Base-by-base conservation (phyloP, 2,329 filamentous ascomycete species). In the Trichoderma sp. region DNA sequence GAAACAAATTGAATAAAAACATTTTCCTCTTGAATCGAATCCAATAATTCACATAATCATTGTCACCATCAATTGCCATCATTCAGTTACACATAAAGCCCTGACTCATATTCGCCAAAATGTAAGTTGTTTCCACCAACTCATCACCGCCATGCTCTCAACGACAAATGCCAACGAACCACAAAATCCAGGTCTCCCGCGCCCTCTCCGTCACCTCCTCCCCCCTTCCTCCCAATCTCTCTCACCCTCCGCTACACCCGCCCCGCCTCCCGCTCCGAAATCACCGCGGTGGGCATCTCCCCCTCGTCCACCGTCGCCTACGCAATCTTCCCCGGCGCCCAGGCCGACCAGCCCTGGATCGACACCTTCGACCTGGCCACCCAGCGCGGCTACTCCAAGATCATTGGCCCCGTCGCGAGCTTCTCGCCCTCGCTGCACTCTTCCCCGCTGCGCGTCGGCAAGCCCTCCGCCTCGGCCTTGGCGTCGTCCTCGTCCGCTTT, bases 301-400 rank as follows among this genome's bases (percentile, higher is more conserved):
- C 73, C 76, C 4, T 71, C 73, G 20, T 75, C 75, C 0, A 68
- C 73, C 53, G 59, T 75, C 17, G 79, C 77, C 30, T 80, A 79
- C 23, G 78, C 80, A 17, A 76, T 77, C 53, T 81, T 78, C 73
- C 74, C 75, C 58, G 76, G 77, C 26, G 76, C 74, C 5, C 77
- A 78, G 57, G 75, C 77, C 11, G 66, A 75, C 39, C 78, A 80
- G 26, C 76, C 79, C n/a, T 82, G 80, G 80, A 78, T 82, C 70
- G 80, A 82, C 72, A 75, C 80, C 20, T 81, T 81, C 67, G 77
- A 79, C 57, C 66, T 79, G 28, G 63, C 71, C 34, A 76, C 76
- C 0, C 76, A 77, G 13, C 73, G 75, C 15, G 74, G 76, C 20
- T 75, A 77, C 71, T 78, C 76, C 72, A 81, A 80, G 74, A 77